phyloP scores from a whole-genome alignment of 306 rosid species.

The Echinosophora koreensis region DNA sequence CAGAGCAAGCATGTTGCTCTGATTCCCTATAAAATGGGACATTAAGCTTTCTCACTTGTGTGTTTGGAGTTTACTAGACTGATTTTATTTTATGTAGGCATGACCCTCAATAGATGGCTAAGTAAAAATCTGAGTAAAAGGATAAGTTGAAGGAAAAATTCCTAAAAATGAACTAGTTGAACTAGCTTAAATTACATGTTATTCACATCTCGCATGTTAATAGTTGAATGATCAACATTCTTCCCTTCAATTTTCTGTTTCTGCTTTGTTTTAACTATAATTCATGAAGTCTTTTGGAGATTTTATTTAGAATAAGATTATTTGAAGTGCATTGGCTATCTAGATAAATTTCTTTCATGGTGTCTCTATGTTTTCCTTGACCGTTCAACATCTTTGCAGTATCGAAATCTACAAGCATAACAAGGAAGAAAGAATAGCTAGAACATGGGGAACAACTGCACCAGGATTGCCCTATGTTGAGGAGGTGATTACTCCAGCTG shows the following conservation, averaged over 20 bases:
- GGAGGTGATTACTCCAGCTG: constrained; percentile 79
- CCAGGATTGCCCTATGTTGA: constrained; percentile 93
- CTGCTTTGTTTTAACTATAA: background rate
- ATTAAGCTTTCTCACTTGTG: background rate
- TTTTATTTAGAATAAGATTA: constrained; percentile 8
- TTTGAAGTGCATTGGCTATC: constrained; percentile 18
- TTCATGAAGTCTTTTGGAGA: background rate
- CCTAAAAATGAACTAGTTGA: background rate
- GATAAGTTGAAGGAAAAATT: background rate
- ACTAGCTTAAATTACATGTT: background rate
- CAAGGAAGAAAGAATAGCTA: constrained; percentile 96
- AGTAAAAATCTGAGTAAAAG: background rate
- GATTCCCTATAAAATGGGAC: background rate
- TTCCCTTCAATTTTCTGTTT: constrained; percentile 37
- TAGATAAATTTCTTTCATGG: constrained; percentile 3
- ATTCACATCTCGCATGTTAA: background rate
- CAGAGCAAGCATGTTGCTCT: background rate
- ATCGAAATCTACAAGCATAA: constrained; percentile 92
- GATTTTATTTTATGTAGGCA: background rate
- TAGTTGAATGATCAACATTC: constrained; percentile 16
- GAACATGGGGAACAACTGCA: constrained; percentile 97
- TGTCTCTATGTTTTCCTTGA: constrained; percentile 34
- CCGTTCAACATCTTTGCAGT: constrained; percentile 51
- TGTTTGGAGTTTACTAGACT: constrained; percentile 10
- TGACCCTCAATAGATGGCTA: constrained; percentile 4